Evolutionary conservation across 73 alveolate species (phyloP), one percentile per base, ranked within the genome.

Genomic region (Tetrahymena thermophila): DNA sequence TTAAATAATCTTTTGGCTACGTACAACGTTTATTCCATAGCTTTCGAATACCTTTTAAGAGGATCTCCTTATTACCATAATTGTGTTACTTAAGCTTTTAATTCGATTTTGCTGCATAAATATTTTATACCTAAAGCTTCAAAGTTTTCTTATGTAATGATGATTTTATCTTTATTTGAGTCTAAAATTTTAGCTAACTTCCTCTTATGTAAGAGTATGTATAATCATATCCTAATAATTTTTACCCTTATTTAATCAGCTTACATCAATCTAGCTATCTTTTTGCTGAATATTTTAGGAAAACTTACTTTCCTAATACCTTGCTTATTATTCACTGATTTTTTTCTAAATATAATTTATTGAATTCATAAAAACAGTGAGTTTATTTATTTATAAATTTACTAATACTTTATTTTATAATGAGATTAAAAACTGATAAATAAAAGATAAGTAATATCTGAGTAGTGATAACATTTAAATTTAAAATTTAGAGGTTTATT

Each of bases 1-100:
- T 94, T 94, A 37, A 94, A 94, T 42, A 94, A 44, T 94, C 96
- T 94, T 94, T 95, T 94, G 8, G 96, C 96, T 13, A 94, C 96
- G 34, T 94, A 95, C 28, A 94, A 94, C 43, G 95, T 94, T 84
- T 94, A 93, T 37, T 94, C 96, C 16, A 94, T 93, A 85, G 93
- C 71, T 57, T 94, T 94, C 85, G 93, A 85, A 44, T 85, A 94
- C 83, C 56, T 16, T 94, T 89, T 94, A 35, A 85, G 55, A 19
- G 96, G 95, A 43, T 85, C 95, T 42, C 34, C 83, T 85, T 94
- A 93, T 44, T 94, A 94, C 95, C 43, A 85, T 23, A 50, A 43
- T 35, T 25, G 95, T 94, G 31, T 93, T 93, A 85, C 93, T 85
- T 85, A 85, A 11, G 42, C 34, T 34, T 37, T n/a, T 25, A 56